A percentile compares a stretch with the other conserved stretches of the same genome.
Evolutionary conservation across 73 alveolate species (phyloP).

Genomic region (Blepharisma stoltei): DNA sequence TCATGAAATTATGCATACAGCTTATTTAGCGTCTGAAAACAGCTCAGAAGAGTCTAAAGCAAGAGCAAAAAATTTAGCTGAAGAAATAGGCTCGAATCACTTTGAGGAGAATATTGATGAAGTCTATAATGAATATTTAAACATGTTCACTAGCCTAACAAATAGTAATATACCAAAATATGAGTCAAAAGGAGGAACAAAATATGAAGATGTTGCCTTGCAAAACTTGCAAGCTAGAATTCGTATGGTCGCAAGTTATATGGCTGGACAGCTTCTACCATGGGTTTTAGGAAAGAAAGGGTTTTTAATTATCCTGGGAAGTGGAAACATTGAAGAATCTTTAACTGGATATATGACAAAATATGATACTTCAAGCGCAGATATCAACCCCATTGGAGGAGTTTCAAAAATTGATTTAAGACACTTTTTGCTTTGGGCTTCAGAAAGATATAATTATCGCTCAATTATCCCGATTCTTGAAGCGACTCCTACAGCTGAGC

Average conservation of each 20-base stretch:
- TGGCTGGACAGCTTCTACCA: slow-evolving; percentile 85
- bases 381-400: slow-evolving; percentile 92
- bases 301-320: slow-evolving; percentile 68
- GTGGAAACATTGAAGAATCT: slow-evolving; percentile 85
- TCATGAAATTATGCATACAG: slow-evolving; percentile 38
- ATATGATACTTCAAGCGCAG: slow-evolving; percentile 91
- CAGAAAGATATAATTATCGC: background rate
- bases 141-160: slow-evolving; percentile 42
- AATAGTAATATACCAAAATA: slow-evolving; percentile 55
- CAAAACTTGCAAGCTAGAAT: slow-evolving; percentile 1
- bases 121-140: slow-evolving; percentile 43
- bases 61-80: slow-evolving; percentile 67
- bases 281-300: slow-evolving; percentile 76
- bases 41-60: slow-evolving; percentile 57
- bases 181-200: slow-evolving; percentile 55
- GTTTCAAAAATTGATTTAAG: slow-evolving; percentile 69
- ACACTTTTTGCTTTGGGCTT: slow-evolving; percentile 37
- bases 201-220: slow-evolving; percentile 73
- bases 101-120: slow-evolving; percentile 61
- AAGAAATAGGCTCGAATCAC: slow-evolving; percentile 75
- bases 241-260: slow-evolving; percentile 78
- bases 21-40: slow-evolving; percentile 42
- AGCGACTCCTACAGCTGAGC: slow-evolving; percentile 77
- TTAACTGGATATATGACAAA: slow-evolving; percentile 86
- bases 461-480: slow-evolving; percentile 39